Base-by-base conservation (phyloP, 257 asterid species). In the Fraxinus americana region DNA sequence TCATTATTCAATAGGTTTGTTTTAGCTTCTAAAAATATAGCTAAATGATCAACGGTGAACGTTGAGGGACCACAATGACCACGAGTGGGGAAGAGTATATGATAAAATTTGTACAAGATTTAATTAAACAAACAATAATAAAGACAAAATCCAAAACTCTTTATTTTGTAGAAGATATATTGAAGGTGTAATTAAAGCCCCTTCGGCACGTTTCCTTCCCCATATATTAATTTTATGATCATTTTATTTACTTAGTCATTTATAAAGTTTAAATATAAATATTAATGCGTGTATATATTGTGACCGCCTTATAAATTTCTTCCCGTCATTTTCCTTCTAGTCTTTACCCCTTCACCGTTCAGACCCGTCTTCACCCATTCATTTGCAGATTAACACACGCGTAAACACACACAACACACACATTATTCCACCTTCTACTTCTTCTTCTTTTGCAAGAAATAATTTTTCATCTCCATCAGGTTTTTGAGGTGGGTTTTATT, bases 181-280 rank as follows among this genome's bases (percentile, higher is more conserved):
- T 78, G 21, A 74, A 82, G 80, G 43, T 69, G 80, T 59, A 82
- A 75, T 69, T 75, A 71, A 83, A 75, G 70, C 80, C 80, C 75
- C 25, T 78, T 79, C 81, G 83, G 78, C 84, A 83, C 80, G 78
- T 77, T 83, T 86, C 76, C 82, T 79, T 81, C 84, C 82, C 75
- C 66, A 57, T 59, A 77, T 79, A 77, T 63, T 66, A 71, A 71
- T 66, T 17, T 63, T 25, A 25, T 25, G 16, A 63, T 27, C n/a
- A 7, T 25, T 23, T 63, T 63, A 63, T 25, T 23, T 21, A 59
- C 13, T 57, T 23, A 25, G 1, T 25, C 1, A 61, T 59, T 21
- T 23, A 10, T 10, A 25, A 63, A 63, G 7, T 21, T 25, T 63
- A 7, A 63, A 63, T 61, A 25, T 21, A 25, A 57, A 57, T 4